Evolutionary conservation across 2,329 filamentous ascomycete species (phyloP).

Genomic region (Pyrenophora graminea): DNA sequence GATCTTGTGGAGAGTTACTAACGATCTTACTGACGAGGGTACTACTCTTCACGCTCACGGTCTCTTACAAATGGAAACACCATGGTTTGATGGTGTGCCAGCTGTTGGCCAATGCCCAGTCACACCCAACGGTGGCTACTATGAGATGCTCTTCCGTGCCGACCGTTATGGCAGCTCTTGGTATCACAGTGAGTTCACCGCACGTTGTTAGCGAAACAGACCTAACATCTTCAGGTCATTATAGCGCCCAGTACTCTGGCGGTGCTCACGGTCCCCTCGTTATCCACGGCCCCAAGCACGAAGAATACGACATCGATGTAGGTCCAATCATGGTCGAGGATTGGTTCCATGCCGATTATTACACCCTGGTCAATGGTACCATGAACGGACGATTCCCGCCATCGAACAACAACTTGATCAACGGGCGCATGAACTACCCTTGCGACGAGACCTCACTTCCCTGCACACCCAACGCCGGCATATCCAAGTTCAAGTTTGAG

Average conservation of each 20-base stretch:
- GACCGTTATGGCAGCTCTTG: slow-evolving; percentile 36
- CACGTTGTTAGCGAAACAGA: no score
- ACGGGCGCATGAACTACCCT: slow-evolving; percentile 31
- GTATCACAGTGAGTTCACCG: slow-evolving; percentile 28
- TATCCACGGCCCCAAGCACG: slow-evolving; percentile 43
- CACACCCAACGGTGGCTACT: slow-evolving; percentile 30
- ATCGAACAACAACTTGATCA: slow-evolving; percentile 27
- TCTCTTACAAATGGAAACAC: slow-evolving; percentile 38
- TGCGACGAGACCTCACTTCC: slow-evolving; percentile 31
- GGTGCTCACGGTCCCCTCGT: slow-evolving; percentile 47
- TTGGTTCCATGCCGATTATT: slow-evolving; percentile 46
- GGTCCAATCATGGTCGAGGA: slow-evolving; percentile 48
- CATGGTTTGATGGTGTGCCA: slow-evolving; percentile 46
- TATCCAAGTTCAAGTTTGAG: slow-evolving; percentile 47
- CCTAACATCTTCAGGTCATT: slow-evolving; percentile 31
- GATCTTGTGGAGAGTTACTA: slow-evolving; percentile 34
- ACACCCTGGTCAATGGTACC: slow-evolving; percentile 35
- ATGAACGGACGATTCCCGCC: slow-evolving; percentile 30
- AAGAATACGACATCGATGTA: slow-evolving; percentile 48
- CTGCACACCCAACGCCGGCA: slow-evolving; percentile 31
- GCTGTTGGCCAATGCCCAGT: slow-evolving; percentile 44
- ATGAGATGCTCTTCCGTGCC: slow-evolving; percentile 32
- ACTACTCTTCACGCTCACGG: slow-evolving; percentile 44
- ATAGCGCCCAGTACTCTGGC: slow-evolving; percentile 45
- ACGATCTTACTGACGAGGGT: slow-evolving; percentile 40